These are phyloP conservation scores for Hymenoscyphus linearis DNA, from an alignment of 2,329 filamentous ascomycete species.

Conservation along the genomic window DNA sequence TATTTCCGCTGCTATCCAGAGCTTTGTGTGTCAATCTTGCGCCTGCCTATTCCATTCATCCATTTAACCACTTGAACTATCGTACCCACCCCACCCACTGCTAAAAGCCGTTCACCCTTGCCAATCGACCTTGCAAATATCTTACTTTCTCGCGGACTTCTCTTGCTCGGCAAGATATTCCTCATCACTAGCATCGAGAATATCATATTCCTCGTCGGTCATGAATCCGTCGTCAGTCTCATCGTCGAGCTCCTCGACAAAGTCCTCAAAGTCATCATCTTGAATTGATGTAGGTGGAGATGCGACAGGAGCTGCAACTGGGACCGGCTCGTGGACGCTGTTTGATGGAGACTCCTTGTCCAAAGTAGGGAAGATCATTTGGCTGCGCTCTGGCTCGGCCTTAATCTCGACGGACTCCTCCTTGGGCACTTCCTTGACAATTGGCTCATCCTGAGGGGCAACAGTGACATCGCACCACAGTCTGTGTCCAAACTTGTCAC, in stretches of 20 bases:
- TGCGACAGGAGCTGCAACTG: conserved; percentile 43
- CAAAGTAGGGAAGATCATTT: conserved; percentile 95
- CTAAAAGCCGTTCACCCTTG: no score
- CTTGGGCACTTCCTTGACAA: conserved; percentile 33
- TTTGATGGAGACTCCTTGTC: conserved; percentile 86
- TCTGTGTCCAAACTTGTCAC: conserved; percentile 82
- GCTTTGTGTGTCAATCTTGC: not conserved
- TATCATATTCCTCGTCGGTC: conserved; percentile 98
- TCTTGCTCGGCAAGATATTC: conserved; percentile 60
- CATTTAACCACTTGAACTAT: conserved; percentile 5
- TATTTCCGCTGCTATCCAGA: not conserved
- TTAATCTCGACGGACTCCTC: conserved; percentile 27
- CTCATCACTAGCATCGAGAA: conserved; percentile 90
- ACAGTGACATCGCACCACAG: conserved; percentile 92
- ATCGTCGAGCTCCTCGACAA: conserved; percentile 44
- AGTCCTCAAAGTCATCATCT: conserved; percentile 47
- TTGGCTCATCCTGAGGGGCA: conserved; percentile 32
- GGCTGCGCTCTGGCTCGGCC: conserved; percentile 42
- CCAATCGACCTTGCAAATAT: not conserved
- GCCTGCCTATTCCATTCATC: conserved; percentile 10
- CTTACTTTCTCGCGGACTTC: conserved; percentile 28
- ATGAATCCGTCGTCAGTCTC: conserved; percentile 71
- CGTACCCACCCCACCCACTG: no score
- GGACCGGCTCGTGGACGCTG: conserved; percentile 66
- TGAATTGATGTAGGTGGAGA: conserved; percentile 28